phyloP scores from a whole-genome alignment of 306 rosid species.

The Sicyos edulis region DNA sequence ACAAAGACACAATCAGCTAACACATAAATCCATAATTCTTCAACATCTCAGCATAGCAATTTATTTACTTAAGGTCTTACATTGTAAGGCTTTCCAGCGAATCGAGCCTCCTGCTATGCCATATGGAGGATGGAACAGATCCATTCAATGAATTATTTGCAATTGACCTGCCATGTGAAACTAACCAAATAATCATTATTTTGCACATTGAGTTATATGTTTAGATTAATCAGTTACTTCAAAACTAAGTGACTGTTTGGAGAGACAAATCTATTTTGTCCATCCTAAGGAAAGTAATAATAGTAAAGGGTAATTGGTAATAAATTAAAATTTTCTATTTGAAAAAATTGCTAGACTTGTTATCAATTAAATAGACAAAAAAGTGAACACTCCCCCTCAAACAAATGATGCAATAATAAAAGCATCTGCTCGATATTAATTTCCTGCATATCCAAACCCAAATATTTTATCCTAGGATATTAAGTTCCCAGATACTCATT shows the following conservation, averaged over 20 bases:
- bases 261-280: background rate
- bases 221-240: constrained; percentile 12
- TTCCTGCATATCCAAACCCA: background rate
- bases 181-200: constrained; percentile 9
- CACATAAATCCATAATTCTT: constrained; percentile 4
- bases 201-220: background rate
- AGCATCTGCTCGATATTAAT: background rate
- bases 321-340: background rate
- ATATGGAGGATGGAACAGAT: constrained; percentile 53
- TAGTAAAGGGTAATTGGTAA: background rate
- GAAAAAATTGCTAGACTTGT: background rate
- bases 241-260: background rate
- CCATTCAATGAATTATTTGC: constrained; percentile 68
- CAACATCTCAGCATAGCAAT: constrained; percentile 13
- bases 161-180: constrained; percentile 64
- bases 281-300: constrained; percentile 4
- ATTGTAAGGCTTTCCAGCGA: constrained; percentile 34
- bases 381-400: background rate
- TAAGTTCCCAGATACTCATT: too few species aligned
- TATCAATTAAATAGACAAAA: background rate
- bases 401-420: background rate
- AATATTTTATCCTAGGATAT: too few species aligned
- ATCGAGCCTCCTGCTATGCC: constrained; percentile 47
- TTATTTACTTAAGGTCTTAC: constrained; percentile 47
- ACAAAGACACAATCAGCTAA: background rate